phyloP scores from a whole-genome alignment of 805 yeast genomes.

The Grigorovia transvaalensis region DNA sequence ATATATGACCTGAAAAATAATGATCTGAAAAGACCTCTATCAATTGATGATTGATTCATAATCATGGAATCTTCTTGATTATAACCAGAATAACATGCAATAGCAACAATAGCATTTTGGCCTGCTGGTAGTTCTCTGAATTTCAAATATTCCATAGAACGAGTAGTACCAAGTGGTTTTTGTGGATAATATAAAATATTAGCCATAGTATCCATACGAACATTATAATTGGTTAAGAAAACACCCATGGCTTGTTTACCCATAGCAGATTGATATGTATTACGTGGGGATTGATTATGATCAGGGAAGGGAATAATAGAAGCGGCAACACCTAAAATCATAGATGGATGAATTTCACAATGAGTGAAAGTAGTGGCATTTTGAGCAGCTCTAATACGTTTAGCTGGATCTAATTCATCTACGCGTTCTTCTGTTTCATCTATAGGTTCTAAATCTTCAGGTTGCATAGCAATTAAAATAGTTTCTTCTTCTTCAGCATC shows the following conservation, averaged over 20 bases:
- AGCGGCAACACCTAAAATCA: conserved; percentile 97
- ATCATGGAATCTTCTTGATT: conserved; percentile 99
- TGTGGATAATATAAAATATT: conserved; percentile 98
- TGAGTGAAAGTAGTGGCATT: conserved; percentile 82
- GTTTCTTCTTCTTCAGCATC: conserved; percentile 98
- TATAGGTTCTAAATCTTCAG: conserved; percentile 83
- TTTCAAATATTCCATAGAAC: conserved; percentile 88
- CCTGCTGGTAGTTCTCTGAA: conserved; percentile 98
- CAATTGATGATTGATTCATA: conserved; percentile 83
- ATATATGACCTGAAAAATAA: conserved; percentile 93
- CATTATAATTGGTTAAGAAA: conserved; percentile 91
- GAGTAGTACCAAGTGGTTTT: conserved; percentile 97
- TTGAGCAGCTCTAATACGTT: conserved; percentile 69
- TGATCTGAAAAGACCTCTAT: conserved; percentile 93
- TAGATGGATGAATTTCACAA: conserved; percentile 91
- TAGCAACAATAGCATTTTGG: conserved; percentile 97
- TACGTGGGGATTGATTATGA: conserved; percentile 98
- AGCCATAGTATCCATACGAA: conserved; percentile 86
- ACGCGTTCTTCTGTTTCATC: conserved; percentile 57
- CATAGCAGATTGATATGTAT: conserved; percentile 98
- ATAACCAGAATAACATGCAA: conserved; percentile 97
- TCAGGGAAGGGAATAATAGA: conserved; percentile 99
- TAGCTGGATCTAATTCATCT: conserved; percentile 44
- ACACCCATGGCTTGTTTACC: conserved; percentile 99
- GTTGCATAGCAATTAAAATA: conserved; percentile 91